Evolutionary conservation across 768 basidiomycete genomes (phyloP).

Genomic region (Psilocybe cyanescens): DNA sequence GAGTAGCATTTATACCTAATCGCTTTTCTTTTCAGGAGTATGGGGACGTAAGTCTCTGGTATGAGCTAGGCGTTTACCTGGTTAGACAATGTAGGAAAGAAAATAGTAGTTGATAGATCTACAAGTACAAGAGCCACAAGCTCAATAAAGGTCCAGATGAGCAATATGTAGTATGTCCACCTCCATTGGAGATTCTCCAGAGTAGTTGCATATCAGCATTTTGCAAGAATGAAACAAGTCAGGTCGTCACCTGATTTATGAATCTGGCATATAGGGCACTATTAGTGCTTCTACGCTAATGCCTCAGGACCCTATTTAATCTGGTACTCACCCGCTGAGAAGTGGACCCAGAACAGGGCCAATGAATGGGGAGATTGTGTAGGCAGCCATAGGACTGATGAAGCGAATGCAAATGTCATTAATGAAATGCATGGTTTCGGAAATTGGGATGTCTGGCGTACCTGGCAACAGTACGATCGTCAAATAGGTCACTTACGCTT

Average conservation of each 20-base stretch:
- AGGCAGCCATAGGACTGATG: conserved; percentile 54
- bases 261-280: conserved; percentile 40
- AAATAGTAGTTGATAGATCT: no score
- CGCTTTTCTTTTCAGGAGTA: conserved; percentile 66
- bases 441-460: conserved; percentile 21
- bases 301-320: no score
- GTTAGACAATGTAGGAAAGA: no score
- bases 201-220: not conserved
- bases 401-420: not conserved
- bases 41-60: conserved; percentile 73
- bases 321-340: conserved; percentile 51
- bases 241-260: conserved; percentile 56
- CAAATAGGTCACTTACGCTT: conserved; percentile 58
- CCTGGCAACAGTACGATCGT: conserved; percentile 61
- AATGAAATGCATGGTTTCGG: not conserved
- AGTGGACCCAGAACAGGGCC: conserved; percentile 60
- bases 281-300: no score
- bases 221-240: no score
- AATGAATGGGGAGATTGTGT: conserved; percentile 57
- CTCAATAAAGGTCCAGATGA: conserved; percentile 72
- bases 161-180: conserved; percentile 76
- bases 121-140: conserved; percentile 40
- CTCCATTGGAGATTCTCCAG: conserved; percentile 61
- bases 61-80: conserved; percentile 46
- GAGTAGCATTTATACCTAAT: conserved; percentile 35